A percentile compares a stretch with the other conserved stretches of the same genome.
Conservation (phyloP, 306 rosid species). For the Quercus rubra region DNA sequence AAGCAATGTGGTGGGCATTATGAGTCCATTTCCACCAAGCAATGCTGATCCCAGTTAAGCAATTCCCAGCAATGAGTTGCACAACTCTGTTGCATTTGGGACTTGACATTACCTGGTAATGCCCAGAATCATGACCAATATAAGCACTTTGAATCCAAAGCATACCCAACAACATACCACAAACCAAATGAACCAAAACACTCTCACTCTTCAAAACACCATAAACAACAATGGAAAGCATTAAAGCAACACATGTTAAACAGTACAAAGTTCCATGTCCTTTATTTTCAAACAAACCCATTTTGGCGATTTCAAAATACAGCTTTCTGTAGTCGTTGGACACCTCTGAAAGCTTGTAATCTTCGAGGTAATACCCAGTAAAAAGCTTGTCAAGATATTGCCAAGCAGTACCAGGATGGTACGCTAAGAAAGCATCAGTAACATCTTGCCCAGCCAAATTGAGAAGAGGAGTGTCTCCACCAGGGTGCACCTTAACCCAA, state of each 20-base stretch:
- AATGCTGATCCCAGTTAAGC: slow-evolving; percentile 82
- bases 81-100: slow-evolving; percentile 38
- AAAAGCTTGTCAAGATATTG: slow-evolving; percentile 36
- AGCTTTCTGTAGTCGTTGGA: slow-evolving; percentile 57
- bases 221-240: slow-evolving; percentile 38
- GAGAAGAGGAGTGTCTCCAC: slow-evolving; percentile 59
- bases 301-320: slow-evolving; percentile 24
- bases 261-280: slow-evolving; percentile 42
- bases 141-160: slow-evolving; percentile 84
- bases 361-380: slow-evolving; percentile 44
- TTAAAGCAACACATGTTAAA: slow-evolving; percentile 15
- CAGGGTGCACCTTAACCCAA: slow-evolving; percentile 67
- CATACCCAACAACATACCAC: slow-evolving; percentile 64
- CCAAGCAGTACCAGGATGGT: slow-evolving; percentile 58
- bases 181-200: slow-evolving; percentile 44
- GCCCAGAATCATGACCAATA: slow-evolving; percentile 88
- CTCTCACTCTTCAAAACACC: slow-evolving; percentile 48
- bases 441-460: slow-evolving; percentile 75
- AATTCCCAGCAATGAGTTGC: slow-evolving; percentile 74
- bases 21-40: slow-evolving; percentile 99
- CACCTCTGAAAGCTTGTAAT: slow-evolving; percentile 52
- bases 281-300: slow-evolving; percentile 52
- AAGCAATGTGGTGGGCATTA: slow-evolving; percentile 81
- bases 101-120: slow-evolving; percentile 62
- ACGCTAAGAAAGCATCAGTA: slow-evolving; percentile 76